Evolutionary conservation across 1,139 yeast genomes (phyloP), one percentile per base, ranked within the genome.

Genomic region (Arxiozyma telluris): DNA sequence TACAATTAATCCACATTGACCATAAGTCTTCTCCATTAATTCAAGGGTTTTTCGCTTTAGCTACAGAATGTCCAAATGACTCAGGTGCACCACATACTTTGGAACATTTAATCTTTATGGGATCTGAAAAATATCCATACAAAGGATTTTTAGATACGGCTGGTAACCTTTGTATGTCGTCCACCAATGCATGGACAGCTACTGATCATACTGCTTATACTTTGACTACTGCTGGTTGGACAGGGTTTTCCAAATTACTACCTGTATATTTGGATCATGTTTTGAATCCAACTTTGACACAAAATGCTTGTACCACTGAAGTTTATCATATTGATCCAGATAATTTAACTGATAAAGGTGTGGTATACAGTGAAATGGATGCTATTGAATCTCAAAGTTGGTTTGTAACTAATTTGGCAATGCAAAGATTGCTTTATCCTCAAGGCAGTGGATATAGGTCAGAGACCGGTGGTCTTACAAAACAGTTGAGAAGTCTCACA

Each of bases 321-420:
- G 98, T 94, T 7, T 89, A 89, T 67, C 98, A 94, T 68, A 79
- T 93, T 53, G 98, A 93, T 65, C 96, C 96, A 1, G 77, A 81
- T 18, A 96, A 89, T 27, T 54, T 66, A 39, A 83, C 85, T 58
- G 98, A 94, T 64, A 89, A 89, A 66, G 99, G 99, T 58, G 98
- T 94, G 44, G 98, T 94, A 3, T 94, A 87, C 68, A 86, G 95
- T 56, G 99, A 94, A 71, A 94, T 94, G 98, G 97, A 90, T 67
- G 98, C 91, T 20, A 84, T 87, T 54, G 96, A 90, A 68, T 81
- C 81, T 61, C 87, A 84, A 59, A 78, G 91, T n/a, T 83, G 84
- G 80, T 86, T 83, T 59, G 73, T 88, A 34, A 71, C 87, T n/a
- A 77, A 77, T 60, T 71, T 83, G 59, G 81, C 80, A 54, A 73